Base-by-base conservation (phyloP, 768 basidiomycete species). In the Hysterangium stoloniferum region DNA sequence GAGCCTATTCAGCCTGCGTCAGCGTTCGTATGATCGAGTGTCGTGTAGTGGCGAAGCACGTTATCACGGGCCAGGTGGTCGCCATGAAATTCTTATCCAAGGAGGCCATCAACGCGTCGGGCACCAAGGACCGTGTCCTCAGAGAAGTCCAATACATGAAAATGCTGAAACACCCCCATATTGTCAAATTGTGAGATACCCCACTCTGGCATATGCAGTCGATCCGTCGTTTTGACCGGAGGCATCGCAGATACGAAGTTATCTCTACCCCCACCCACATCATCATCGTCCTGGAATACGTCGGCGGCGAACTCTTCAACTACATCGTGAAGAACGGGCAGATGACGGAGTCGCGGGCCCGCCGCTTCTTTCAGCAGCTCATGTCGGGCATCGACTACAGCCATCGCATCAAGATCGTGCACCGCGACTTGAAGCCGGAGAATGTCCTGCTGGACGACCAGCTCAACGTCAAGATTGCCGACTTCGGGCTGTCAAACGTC, bases 11-110 rank as follows among this genome's bases (percentile, higher is more conserved):
- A 29, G 27, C 25, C 15, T 37, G 32, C n/a, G 46, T 19, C 28
- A 24, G 37, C 6, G 22, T 22, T 40, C 22, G 31, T 28, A 31
- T 44, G 34, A 25, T 24, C 36, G 32, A 37, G 38, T 33, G 56
- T 25, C 28, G 25, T 36, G 27, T 24, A 98, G 94, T 94, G 79
- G 95, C 92, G 35, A 80, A 79, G 11, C 95, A 98, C 67, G 86
- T 86, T 48, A 78, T 97, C 60, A 98, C 95, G 1, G 91, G 94
- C 2, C 91, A 96, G 61, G 81, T 82, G 59, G 95, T 99, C 45
- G 95, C 95, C 13, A 89, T 99, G 87, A 98, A 99, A 72, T 92
- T 85, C 62, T 90, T 98, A 55, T 90, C 89, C 48, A 92, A 96
- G 66, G 86, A 88, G 32, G 91, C 89, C 57, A 97, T 98, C 51